Evolutionary conservation across 2,329 filamentous ascomycete species (phyloP).

Genomic region (Epichloe uncinata): DNA sequence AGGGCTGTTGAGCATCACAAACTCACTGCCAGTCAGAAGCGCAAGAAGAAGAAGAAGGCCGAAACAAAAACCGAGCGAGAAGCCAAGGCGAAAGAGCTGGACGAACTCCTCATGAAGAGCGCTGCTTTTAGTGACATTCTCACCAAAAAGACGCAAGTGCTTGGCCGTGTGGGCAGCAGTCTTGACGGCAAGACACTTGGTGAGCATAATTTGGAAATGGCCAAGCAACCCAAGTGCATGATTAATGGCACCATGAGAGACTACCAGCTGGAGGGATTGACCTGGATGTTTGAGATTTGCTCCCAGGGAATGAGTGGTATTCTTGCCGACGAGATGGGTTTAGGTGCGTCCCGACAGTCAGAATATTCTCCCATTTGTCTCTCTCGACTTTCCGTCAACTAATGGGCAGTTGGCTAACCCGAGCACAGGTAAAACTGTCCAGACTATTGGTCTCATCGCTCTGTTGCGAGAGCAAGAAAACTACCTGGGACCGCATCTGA

Average conservation of each 20-base stretch:
- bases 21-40: slow-evolving; percentile 26
- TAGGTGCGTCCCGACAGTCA: slow-evolving; percentile 33
- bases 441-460: slow-evolving; percentile 78
- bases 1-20: slow-evolving; percentile 34
- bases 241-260: slow-evolving; percentile 82
- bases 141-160: slow-evolving; percentile 48
- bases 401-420: not conserved
- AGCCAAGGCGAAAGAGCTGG: slow-evolving; percentile 44
- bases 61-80: slow-evolving; percentile 41
- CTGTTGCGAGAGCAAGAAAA: slow-evolving; percentile 76
- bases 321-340: slow-evolving; percentile 85
- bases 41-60: slow-evolving; percentile 35
- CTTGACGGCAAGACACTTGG: slow-evolving; percentile 46
- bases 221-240: slow-evolving; percentile 73
- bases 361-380: not conserved
- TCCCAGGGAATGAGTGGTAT: slow-evolving; percentile 82
- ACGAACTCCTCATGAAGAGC: slow-evolving; percentile 45
- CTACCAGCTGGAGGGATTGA: slow-evolving; percentile 87
- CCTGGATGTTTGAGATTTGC: slow-evolving; percentile 82
- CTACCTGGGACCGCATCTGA: slow-evolving; percentile 75
- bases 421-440: slow-evolving; percentile 68
- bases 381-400: not conserved
- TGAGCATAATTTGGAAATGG: slow-evolving; percentile 60
- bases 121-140: slow-evolving; percentile 49
- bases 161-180: slow-evolving; percentile 47